Base-by-base conservation (phyloP, 2,329 filamentous ascomycete genomes). In the Teratosphaeria pseudoeucalypti region DNA sequence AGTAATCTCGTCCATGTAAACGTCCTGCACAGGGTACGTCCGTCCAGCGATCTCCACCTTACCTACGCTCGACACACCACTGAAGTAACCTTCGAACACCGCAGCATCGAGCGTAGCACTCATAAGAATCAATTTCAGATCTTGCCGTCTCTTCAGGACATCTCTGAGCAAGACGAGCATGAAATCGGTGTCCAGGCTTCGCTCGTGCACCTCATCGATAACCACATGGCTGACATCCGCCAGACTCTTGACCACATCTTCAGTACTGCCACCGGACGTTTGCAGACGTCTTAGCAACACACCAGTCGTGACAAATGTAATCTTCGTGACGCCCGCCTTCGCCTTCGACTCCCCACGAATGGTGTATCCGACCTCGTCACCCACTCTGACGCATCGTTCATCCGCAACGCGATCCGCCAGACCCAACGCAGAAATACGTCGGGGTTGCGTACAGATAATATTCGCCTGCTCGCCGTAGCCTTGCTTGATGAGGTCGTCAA, bases 261-360 rank as follows among this genome's bases (percentile, higher is more conserved):
- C 87, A 12, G 87, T 84, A 34, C 84, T 82, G 6, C 89, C 89
- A 56, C 90, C 90, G 3, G 90, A 92, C 0, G 89, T 94, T 74
- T 99, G 94, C n/a, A 99, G 80, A 12, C 92, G 85, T 62, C 94
- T 82, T 19, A 99, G 81, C 43, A 99, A 78, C 2, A 99, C 91
- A 83, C 92, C 92, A 10, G 92, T 96, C 0, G 92, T 99, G 62
- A 96, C 89, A 71, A 97, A 97, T 0, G 89, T 96, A 68, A 97
- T 95, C 73, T 88, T 92, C 0, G 94, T 97, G 53, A 83, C 79
- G 4, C 82, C 82, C 16, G 76, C 76, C 60, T 84, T 87, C 49
- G 85, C 81, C 67, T 88, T 92, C 37, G 88, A 92, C 72, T 97
- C 92, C 64, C 92, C 92, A 62, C 92, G 86, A 66, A 99, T 96